Evolutionary conservation across 2,329 filamentous ascomycete genomes (phyloP), one percentile per base, ranked within the genome.

Genomic region (Parastagonospora nodorum): DNA sequence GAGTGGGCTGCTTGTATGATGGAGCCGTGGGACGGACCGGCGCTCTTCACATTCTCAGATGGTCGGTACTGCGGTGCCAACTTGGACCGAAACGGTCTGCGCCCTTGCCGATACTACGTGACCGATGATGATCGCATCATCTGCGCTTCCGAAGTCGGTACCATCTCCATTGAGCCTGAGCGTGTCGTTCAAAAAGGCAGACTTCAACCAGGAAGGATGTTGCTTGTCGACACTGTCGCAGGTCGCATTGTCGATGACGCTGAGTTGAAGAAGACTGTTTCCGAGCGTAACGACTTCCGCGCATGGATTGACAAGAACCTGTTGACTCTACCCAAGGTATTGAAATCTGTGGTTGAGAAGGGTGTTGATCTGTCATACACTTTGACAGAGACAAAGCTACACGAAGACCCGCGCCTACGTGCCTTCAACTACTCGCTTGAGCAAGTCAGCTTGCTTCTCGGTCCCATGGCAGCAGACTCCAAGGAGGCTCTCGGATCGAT

Each of bases 1-100:
- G 92, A 97, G 75, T 97, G 93, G 92, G 93, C 93, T 67, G 92
- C 92, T 61, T 97, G 93, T 75, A 89, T 96, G 81, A 97, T 97
- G 93, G 93, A 97, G 80, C 92, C 93, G 12, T 97, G 93, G 93
- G 93, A 97, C 76, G 93, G 93, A 14, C 93, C 93, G 30, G 93
- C 93, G 48, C 85, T 97, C 29, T 97, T 97, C 81, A 97, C 92
- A 6, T 97, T 97, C 76, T 91, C 93, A 27, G 93, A 97, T 74
- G 93, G 93, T 55, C 88, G 93, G 57, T 97, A 94, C 82, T 97
- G 93, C 69, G 93, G 93, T 83, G 93, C 93, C 61, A 97, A 97
- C 74, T 83, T 97, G 19, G 93, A 97, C 78, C 87, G 93, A 76
- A 97, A 97, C 71, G 93, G 93, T 77, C 84, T 97, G 45, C 87